Conservation (phyloP, 2,329 filamentous ascomycete species). For the Talaromyces sp. region DNA sequence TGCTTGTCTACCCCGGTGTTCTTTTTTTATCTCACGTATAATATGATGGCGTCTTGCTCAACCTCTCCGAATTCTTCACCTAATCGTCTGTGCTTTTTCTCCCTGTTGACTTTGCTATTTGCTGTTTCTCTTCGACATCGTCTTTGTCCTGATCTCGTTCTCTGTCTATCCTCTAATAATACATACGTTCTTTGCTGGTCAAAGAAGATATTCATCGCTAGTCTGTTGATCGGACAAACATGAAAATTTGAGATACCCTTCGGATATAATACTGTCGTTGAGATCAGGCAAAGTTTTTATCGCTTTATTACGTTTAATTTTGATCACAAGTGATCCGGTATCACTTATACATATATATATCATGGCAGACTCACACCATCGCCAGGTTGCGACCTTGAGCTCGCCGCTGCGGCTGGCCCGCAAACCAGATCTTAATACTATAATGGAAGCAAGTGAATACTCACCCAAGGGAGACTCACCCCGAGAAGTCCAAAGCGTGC, state of each 20-base stretch:
- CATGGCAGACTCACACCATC: slow-evolving; percentile 46
- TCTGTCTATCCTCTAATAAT: slow-evolving; percentile 11
- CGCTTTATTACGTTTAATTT: slow-evolving; percentile 13
- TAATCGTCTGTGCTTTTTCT: slow-evolving; percentile 14
- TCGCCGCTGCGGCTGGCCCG: slow-evolving; percentile 56
- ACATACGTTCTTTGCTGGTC: slow-evolving; percentile 28
- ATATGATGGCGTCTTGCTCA: slow-evolving; percentile 13
- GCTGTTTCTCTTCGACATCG: slow-evolving; percentile 25
- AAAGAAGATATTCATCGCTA: slow-evolving; percentile 25
- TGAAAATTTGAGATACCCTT: slow-evolving; percentile 18
- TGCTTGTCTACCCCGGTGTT: slow-evolving; percentile 6
- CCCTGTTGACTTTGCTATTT: slow-evolving; percentile 22
- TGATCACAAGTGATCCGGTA: slow-evolving; percentile 29
- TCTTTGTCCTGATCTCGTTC: slow-evolving; percentile 21
- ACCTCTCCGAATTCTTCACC: slow-evolving; percentile 15
- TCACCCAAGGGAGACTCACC: slow-evolving; percentile 26
- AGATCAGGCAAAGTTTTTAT: slow-evolving; percentile 10
- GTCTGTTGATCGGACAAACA: slow-evolving; percentile 44
- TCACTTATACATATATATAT: slow-evolving; percentile 25
- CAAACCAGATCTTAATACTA: slow-evolving; percentile 59
- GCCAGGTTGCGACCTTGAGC: slow-evolving; percentile 50
- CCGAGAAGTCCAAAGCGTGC: slow-evolving; percentile 27
- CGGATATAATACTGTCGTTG: neutral
- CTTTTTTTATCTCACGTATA: slow-evolving; percentile 24
- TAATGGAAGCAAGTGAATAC: slow-evolving; percentile 51